Evolutionary conservation across 306 rosid genomes (phyloP), one percentile per base, ranked within the genome.

Genomic region (Psophocarpus tetragonolobus): DNA sequence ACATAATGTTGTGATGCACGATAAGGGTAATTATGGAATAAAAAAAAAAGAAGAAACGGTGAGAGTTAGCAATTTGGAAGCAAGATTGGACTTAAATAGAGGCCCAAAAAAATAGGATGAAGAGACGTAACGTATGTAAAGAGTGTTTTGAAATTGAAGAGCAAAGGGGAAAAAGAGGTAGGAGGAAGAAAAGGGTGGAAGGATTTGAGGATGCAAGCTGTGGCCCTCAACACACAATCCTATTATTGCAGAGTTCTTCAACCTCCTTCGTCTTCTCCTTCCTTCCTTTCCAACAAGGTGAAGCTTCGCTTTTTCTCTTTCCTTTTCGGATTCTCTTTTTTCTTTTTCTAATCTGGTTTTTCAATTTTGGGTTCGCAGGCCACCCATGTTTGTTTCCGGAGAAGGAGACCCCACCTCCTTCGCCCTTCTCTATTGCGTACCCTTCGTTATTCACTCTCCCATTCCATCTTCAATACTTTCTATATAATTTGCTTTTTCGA

Each of bases 171-270:
- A n/a, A n/a, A n/a, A n/a, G n/a, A n/a, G n/a, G n/a, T n/a, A n/a
- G n/a, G n/a, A n/a, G n/a, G n/a, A n/a, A n/a, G n/a, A n/a, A n/a
- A n/a, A n/a, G 35, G 8, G 4, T 65, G 10, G 36, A 39, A 57
- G 13, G 20, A 44, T 56, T 24, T 63, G 41, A 9, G 62, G 81
- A 90, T 94, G 97, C 88, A 84, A 57, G 90, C 76, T 51, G 82
- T 84, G 77, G 84, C 81, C 75, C 82, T 87, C 70, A 92, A 89
- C 75, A 68, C 94, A 3, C 85, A 83, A 8, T 57, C 89, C 1
- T 84, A 33, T 74, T 84, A 33, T 74, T 74, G 79, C 82, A 30
- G 78, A 83, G 41, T 65, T 66, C 74, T 79, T 3, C 71, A 80
- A 73, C 60, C 73, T 27, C 81, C 87, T 57, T 82, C 89, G 4